A percentile compares a stretch with the other conserved stretches of the same genome.
Conservation (phyloP, 768 basidiomycete species). For the Suillus paluster region DNA sequence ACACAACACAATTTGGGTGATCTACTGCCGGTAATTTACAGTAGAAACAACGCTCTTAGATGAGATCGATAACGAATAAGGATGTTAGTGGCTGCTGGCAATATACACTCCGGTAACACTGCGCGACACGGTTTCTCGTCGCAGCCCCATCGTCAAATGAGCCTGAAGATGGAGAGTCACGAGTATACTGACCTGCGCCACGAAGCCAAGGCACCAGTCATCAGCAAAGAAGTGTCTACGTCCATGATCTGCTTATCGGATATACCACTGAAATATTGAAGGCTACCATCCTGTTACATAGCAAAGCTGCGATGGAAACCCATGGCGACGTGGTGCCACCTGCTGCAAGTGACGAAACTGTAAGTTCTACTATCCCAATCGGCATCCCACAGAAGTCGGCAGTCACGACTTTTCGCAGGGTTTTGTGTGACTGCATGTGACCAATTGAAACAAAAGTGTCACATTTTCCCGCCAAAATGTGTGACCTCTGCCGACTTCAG, state of each 20-base stretch:
- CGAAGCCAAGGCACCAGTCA: slow-evolving; percentile 17
- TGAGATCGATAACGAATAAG: too few species aligned
- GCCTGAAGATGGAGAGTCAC: slow-evolving; percentile 34
- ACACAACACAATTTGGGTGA: too few species aligned
- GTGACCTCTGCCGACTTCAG: too few species aligned
- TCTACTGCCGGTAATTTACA: slow-evolving; percentile 67
- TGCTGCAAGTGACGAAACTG: slow-evolving; percentile 29
- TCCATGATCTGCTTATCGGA: slow-evolving; percentile 16
- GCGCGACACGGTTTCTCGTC: slow-evolving; percentile 65
- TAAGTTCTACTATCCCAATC: too few species aligned
- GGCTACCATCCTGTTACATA: slow-evolving; percentile 16
- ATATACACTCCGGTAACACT: slow-evolving; percentile 65
- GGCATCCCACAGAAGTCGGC: too few species aligned
- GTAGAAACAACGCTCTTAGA: slow-evolving; percentile 53
- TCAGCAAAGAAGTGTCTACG: slow-evolving; percentile 5
- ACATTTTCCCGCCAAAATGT: too few species aligned
- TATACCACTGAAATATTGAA: slow-evolving; percentile 13
- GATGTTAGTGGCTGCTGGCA: too few species aligned
- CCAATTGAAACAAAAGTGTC: too few species aligned
- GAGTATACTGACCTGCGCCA: slow-evolving; percentile 17
- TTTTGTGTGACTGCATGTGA: too few species aligned
- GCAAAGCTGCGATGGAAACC: slow-evolving; percentile 50
- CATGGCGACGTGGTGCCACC: slow-evolving; percentile 64
- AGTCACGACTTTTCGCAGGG: too few species aligned
- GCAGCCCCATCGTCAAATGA: slow-evolving; percentile 62